phyloP scores from a whole-genome alignment of 805 yeast genomes.

The Candida sphagnicola region DNA sequence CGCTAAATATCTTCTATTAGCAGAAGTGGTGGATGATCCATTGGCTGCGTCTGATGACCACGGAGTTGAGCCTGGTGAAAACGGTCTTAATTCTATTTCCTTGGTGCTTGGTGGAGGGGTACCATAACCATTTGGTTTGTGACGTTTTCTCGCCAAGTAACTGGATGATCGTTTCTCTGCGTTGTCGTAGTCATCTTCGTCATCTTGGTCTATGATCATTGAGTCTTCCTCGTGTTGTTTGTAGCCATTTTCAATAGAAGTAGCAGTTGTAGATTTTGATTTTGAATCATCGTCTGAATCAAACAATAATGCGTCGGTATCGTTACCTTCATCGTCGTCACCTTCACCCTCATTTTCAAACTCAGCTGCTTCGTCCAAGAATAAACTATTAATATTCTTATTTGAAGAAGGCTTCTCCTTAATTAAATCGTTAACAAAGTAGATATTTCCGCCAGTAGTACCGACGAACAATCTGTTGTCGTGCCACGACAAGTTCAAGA shows the following conservation, averaged over 20 bases:
- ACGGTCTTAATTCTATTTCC: conserved; percentile 47
- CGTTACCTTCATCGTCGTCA: conserved; percentile 7
- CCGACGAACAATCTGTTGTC: conserved; percentile 35
- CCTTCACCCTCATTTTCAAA: conserved; percentile 54
- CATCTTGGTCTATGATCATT: conserved; percentile 31
- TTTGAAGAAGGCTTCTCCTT: conserved; percentile 24
- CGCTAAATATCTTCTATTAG: conserved; percentile 69
- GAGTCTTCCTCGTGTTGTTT: conserved; percentile 29
- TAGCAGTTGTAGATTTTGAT: not conserved
- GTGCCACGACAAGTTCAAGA: conserved; percentile 27
- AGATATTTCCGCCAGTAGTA: conserved; percentile 38
- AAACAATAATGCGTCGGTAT: conserved; percentile 7
- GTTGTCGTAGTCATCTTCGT: conserved; percentile 17
- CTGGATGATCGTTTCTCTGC: conserved; percentile 16
- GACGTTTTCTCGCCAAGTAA: conserved; percentile 22
- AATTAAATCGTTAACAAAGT: conserved; percentile 18
- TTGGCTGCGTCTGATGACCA: conserved; percentile 35
- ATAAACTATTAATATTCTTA: conserved; percentile 7
- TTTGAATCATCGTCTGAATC: conserved; percentile 8
- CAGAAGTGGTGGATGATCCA: conserved; percentile 12
- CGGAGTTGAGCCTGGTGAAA: conserved; percentile 87
- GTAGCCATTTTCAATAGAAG: conserved; percentile 6
- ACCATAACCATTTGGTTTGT: conserved; percentile 13
- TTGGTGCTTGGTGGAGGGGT: conserved; percentile 2
- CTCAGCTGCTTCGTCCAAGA: conserved; percentile 14